Conservation (phyloP, 345 rosid genomes). For the Pseudoturritis turrita region DNA sequence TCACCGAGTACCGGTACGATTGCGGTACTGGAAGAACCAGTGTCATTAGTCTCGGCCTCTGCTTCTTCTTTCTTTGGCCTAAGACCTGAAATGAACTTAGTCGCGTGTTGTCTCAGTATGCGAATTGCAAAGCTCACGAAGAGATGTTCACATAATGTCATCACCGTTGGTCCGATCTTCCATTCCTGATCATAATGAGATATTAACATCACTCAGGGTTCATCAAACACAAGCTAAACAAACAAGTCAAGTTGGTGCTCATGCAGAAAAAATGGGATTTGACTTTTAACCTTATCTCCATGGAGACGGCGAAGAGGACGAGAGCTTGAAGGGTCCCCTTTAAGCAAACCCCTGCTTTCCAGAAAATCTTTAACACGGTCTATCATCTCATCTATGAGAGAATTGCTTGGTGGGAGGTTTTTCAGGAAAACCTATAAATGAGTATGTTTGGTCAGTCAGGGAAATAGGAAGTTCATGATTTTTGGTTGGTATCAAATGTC, state of each 20-base stretch:
- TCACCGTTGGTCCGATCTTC: slow-evolving; percentile 75
- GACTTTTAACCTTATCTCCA: slow-evolving; percentile 62
- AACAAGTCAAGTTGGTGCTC: not conserved
- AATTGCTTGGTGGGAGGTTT: slow-evolving; percentile 87
- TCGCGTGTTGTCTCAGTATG: slow-evolving; percentile 53
- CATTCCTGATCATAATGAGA: slow-evolving; percentile 56
- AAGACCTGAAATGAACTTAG: slow-evolving; percentile 36
- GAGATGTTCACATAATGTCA: slow-evolving; percentile 83
- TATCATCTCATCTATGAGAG: slow-evolving; percentile 78
- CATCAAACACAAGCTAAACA: not conserved
- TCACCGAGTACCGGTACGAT: slow-evolving; percentile 29
- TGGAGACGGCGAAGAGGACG: slow-evolving; percentile 61
- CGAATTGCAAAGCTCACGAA: slow-evolving; percentile 89
- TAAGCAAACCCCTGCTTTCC: slow-evolving; percentile 73
- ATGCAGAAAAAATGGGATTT: not conserved
- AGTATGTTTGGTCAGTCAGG: slow-evolving; percentile 7
- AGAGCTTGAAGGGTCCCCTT: slow-evolving; percentile 76
- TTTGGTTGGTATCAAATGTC: not conserved
- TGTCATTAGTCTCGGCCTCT: slow-evolving; percentile 18
- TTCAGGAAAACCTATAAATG: slow-evolving; percentile 67
- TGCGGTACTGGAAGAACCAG: slow-evolving; percentile 29
- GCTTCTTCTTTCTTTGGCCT: slow-evolving; percentile 36
- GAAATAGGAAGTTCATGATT: not conserved
- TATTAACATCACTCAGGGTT: not conserved
- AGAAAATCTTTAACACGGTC: slow-evolving; percentile 91